phyloP scores from a whole-genome alignment of 768 basidiomycete species.

The Naganishia antarctica region DNA sequence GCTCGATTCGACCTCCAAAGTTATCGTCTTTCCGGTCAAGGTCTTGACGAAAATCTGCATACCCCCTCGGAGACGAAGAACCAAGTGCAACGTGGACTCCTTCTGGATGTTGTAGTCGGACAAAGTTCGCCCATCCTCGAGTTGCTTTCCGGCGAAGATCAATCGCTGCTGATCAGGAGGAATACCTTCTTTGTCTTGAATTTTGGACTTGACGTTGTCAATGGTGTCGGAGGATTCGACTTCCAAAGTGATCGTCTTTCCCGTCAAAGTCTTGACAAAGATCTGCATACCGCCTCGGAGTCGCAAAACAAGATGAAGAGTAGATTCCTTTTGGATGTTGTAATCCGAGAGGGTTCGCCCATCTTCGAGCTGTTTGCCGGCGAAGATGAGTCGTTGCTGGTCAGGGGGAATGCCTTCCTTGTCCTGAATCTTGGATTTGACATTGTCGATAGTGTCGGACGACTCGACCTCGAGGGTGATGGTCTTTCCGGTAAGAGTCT shows the following conservation, averaged over 20 bases:
- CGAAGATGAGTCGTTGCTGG: slow-evolving; percentile 52
- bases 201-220: slow-evolving; percentile 90
- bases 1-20: slow-evolving; percentile 79
- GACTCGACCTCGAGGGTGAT: slow-evolving; percentile 54
- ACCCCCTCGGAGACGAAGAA: slow-evolving; percentile 79
- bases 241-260: slow-evolving; percentile 83
- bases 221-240: slow-evolving; percentile 91
- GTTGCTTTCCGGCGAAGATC: slow-evolving; percentile 87
- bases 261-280: slow-evolving; percentile 55
- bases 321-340: slow-evolving; percentile 53
- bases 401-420: slow-evolving; percentile 52
- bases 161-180: slow-evolving; percentile 87
- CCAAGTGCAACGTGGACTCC: slow-evolving; percentile 52
- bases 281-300: too few relatives aligned
- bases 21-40: slow-evolving; percentile 85
- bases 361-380: slow-evolving; percentile 44
- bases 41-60: slow-evolving; percentile 55
- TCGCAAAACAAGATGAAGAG: slow-evolving; percentile 40
- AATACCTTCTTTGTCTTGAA: slow-evolving; percentile 91
- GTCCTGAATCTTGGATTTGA: slow-evolving; percentile 51
- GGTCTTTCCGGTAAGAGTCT: slow-evolving; percentile 64
- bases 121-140: slow-evolving; percentile 86
- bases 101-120: slow-evolving; percentile 67
- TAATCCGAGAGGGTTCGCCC: slow-evolving; percentile 47
- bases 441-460: slow-evolving; percentile 39